Evolutionary conservation across 495 filamentous ascomycete species (phyloP).

Genomic region (Hyaloscypha finlandica): DNA sequence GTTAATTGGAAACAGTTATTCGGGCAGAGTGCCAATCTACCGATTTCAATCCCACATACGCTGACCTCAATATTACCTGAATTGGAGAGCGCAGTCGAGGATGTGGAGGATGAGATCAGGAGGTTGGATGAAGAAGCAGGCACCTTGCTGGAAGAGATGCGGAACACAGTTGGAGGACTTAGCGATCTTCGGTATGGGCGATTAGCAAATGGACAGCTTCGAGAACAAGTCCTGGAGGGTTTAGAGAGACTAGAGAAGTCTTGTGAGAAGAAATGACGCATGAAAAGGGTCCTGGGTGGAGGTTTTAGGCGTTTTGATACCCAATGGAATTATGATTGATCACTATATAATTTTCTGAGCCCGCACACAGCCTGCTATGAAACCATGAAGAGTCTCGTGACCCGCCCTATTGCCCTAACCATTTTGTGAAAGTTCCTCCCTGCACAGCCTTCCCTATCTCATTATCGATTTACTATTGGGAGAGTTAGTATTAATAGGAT

Average conservation of each 20-base stretch:
- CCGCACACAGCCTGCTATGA: background rate
- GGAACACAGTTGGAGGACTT: conserved; percentile 65
- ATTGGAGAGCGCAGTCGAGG: conserved; percentile 64
- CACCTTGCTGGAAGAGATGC: conserved; percentile 58
- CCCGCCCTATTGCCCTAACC: conserved; percentile 19
- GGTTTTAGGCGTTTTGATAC: conserved; percentile 24
- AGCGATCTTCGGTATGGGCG: conserved; percentile 85
- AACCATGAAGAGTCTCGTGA: conserved; percentile 8
- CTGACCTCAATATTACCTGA: conserved; percentile 63
- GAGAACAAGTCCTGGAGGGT: conserved; percentile 63
- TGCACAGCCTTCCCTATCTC: conserved; percentile 1
- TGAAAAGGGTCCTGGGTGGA: background rate
- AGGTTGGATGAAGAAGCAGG: conserved; percentile 65
- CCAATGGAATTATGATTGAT: conserved; percentile 33
- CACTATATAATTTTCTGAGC: conserved; percentile 23
- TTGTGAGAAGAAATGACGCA: conserved; percentile 46
- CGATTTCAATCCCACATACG: conserved; percentile 51
- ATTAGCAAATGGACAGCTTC: conserved; percentile 59
- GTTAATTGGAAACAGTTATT: conserved; percentile 54
- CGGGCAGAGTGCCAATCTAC: conserved; percentile 50
- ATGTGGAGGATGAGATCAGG: conserved; percentile 67
- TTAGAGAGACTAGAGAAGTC: conserved; percentile 62
- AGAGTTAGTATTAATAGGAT: conserved; percentile 21
- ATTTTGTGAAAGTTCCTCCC: background rate
- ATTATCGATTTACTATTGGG: conserved; percentile 19